Base-by-base conservation (phyloP, 192 early-diverging fungal genomes). In the Coemansia sp. region DNA sequence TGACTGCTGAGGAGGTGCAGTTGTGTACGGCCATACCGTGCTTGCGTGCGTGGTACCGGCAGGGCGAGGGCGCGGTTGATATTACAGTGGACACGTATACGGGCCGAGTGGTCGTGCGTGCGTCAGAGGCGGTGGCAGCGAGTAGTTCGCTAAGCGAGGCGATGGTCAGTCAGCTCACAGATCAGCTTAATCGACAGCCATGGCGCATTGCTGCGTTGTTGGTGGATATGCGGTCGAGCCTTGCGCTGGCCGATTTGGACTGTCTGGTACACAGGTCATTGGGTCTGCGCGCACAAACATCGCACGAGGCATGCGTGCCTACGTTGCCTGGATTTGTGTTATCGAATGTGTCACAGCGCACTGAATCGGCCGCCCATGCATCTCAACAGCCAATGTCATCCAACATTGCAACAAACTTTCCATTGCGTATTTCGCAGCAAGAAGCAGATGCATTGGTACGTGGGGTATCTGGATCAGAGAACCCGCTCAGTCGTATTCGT, bases 1-100 rank as follows among this genome's bases (percentile, higher is more conserved):
- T 63, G 9, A 57, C 21, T 1, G 6, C 12, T 1, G 54, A 53
- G 3, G 76, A 74, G 14, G 51, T 41, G 8, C 55, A 15, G 6
- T 15, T 32, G 41, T 65, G 63, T 22, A 60, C 63, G 4, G 58
- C 65, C 6, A 49, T 70, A 4, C 79, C 79, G 3, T 57, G 58
- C 4, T 60, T 81, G 56, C 79, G 79, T 2, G 79, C 70, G n/a
- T 81, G 79, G 79, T 81, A 76, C 58, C 58, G 79, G 5, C 53
- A 63, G 39, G 59, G 29, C 32, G 73, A 81, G 38, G 73, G 79
- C 9, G 79, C 79, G 2, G 73, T 81, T 9, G 79, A 81, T 41
- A 68, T 81, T 15, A 60, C 66, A 1, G 70, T 81, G 5, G 79
- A 81, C 25, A 56, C 60, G 2, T 69, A 56, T 24, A 72, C 79